phyloP scores from a whole-genome alignment of 208 protist species.

The Crithidia brevicula region DNA sequence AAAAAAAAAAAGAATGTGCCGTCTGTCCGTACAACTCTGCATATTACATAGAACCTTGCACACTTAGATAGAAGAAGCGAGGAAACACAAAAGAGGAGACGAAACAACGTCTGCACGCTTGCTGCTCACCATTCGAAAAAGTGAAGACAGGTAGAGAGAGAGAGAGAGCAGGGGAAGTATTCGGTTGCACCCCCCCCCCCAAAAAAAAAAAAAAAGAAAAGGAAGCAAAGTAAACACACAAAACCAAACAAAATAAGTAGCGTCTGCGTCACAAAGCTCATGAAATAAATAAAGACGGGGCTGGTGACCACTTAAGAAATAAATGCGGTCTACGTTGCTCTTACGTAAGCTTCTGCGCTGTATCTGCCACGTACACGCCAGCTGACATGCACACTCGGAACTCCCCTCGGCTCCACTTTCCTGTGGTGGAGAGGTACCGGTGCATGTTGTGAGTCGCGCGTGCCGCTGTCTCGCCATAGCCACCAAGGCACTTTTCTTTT shows the following conservation, averaged over 20 bases:
- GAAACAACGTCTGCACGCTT: background rate
- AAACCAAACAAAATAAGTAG: background rate
- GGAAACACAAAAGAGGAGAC: background rate
- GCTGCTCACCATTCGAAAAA: too few relatives aligned
- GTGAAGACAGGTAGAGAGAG: too few relatives aligned
- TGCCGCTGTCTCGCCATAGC: background rate
- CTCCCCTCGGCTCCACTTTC: constrained; percentile 32
- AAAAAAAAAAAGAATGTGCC: constrained; percentile 9
- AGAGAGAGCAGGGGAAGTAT: background rate
- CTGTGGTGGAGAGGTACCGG: constrained; percentile 23
- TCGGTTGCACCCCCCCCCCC: background rate
- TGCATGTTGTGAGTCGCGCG: constrained; percentile 28
- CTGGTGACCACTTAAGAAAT: too few relatives aligned
- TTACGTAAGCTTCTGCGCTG: background rate
- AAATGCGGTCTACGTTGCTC: too few relatives aligned
- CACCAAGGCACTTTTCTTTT: constrained; percentile 18
- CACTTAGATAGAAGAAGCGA: too few relatives aligned
- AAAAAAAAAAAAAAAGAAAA: background rate
- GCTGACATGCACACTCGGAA: constrained; percentile 36
- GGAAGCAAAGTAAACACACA: background rate
- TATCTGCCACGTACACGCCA: constrained; percentile 18
- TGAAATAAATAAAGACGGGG: too few relatives aligned
- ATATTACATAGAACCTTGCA: too few relatives aligned
- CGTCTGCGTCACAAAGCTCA: too few relatives aligned
- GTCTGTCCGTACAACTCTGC: too few relatives aligned